Evolutionary conservation across 495 filamentous ascomycete genomes (phyloP), one percentile per base, ranked within the genome.

Genomic region (Hypoxylon intermedium): DNA sequence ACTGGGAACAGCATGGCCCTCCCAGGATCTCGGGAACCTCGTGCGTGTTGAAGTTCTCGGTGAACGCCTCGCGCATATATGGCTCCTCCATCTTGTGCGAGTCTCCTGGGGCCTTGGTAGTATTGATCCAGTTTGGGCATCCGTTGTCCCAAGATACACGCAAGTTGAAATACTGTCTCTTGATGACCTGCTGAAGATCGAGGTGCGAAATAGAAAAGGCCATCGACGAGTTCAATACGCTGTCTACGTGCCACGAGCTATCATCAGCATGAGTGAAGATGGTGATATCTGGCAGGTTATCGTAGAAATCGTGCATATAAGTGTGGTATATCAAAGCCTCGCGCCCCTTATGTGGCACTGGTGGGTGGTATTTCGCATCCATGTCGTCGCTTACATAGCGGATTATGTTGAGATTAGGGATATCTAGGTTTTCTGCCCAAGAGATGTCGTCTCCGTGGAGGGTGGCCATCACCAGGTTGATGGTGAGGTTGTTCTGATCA

Each of bases 241-340:
- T 69, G 28, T 82, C 76, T 60, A 89, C 87, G 63, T 92, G 89
- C 84, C 87, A 90, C 3, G 85, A 79, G 30, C 64, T 79, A 49
- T 84, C 81, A 55, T 91, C 87, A 5, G 83, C 77, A 58, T 92
- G 89, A 75, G 87, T 86, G 70, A 92, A 89, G 40, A 89, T 80
- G 13, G 82, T 69, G 59, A 90, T 75, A 53, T 91, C 89, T 5
- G 87, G 83, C 3, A 91, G 74, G 3, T 78, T 53, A 50, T 89
- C 81, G 73, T 91, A 92, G 70, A 86, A 81, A 65, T 91, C 86
- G 67, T 89, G 83, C 58, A 91, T 81, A 62, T 86, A 91, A 43
- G 81, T 86, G 47, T 90, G 74, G 67, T 92, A 92, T 6, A 87
- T 78, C 79, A 91, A 86, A 11, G 86, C 89, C 68, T 93, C 89